Evolutionary conservation across 495 filamentous ascomycete species (phyloP).

Genomic region (Chaetomium fimeti): DNA sequence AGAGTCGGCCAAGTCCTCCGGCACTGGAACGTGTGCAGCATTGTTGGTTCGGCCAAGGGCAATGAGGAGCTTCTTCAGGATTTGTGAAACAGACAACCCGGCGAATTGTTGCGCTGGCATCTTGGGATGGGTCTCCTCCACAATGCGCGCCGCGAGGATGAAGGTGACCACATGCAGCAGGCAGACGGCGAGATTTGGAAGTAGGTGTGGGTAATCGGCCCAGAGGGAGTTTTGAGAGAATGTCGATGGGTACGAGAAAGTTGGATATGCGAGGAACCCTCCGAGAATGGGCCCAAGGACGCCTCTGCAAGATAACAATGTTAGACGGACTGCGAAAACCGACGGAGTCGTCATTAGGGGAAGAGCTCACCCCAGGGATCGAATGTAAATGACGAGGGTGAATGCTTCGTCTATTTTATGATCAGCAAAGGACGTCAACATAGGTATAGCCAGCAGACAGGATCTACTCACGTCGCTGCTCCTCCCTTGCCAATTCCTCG

Average conservation of each 20-base stretch:
- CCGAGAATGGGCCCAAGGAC: constrained; percentile 20
- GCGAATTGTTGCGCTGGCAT: neutral
- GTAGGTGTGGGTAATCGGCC: constrained; percentile 7
- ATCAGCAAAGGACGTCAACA: neutral
- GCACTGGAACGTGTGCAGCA: neutral
- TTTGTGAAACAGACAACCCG: neutral
- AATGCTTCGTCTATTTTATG: constrained; percentile 13
- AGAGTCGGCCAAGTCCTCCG: neutral
- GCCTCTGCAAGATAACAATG: neutral
- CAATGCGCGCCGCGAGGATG: neutral
- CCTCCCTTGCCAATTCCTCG: constrained; percentile 14
- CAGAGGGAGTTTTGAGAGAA: constrained; percentile 15
- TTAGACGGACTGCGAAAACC: neutral
- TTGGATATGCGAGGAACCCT: constrained; percentile 18
- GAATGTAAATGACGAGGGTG: constrained; percentile 16
- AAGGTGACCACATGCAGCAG: constrained; percentile 14
- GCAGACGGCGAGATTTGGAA: constrained; percentile 15
- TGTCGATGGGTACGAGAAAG: constrained; percentile 7
- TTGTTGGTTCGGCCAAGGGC: neutral
- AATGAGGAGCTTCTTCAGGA: neutral
- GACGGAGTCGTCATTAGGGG: neutral
- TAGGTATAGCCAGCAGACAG: too few species aligned
- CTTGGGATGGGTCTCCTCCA: constrained; percentile 13
- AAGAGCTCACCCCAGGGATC: constrained; percentile 21
- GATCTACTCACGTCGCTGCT: constrained; percentile 17